Evolutionary conservation across 768 basidiomycete genomes (phyloP).

Genomic region (Grammothele lineata): DNA sequence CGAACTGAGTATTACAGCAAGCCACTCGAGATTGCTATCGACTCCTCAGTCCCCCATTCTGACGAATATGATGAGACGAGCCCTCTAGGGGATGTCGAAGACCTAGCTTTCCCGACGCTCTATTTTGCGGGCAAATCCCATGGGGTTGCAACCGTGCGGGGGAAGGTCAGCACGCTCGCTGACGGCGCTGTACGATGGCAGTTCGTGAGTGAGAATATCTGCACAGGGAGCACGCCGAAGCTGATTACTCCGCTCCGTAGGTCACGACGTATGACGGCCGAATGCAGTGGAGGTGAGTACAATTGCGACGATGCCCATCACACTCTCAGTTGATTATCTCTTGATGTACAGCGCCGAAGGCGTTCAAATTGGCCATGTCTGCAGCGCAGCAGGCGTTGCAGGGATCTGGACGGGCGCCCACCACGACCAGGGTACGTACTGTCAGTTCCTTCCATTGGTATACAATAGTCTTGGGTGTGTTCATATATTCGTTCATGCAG

Average conservation of each 20-base stretch:
- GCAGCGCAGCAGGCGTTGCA: conserved; percentile 61
- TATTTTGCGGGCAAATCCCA: conserved; percentile 29
- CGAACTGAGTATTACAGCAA: conserved; percentile 16
- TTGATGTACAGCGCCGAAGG: conserved; percentile 70
- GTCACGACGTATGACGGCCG: conserved; percentile 48
- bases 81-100: conserved; percentile 9
- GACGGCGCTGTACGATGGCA: conserved; percentile 34
- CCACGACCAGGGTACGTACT: conserved; percentile 48
- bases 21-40: conserved; percentile 12
- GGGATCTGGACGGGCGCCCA: conserved; percentile 64
- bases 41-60: neutral
- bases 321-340: no score
- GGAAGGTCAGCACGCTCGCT: conserved; percentile 28
- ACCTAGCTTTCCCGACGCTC: conserved; percentile 25
- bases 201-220: conserved; percentile 44
- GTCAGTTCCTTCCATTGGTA: neutral
- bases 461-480: neutral
- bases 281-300: conserved; percentile 67
- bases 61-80: conserved; percentile 4
- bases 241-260: conserved; percentile 24
- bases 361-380: conserved; percentile 60
- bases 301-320: no score
- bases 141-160: conserved; percentile 27
- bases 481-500: conserved; percentile 27
- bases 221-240: neutral